Evolutionary conservation across 768 basidiomycete genomes (phyloP).

Genomic region (Mycena capillaripes): DNA sequence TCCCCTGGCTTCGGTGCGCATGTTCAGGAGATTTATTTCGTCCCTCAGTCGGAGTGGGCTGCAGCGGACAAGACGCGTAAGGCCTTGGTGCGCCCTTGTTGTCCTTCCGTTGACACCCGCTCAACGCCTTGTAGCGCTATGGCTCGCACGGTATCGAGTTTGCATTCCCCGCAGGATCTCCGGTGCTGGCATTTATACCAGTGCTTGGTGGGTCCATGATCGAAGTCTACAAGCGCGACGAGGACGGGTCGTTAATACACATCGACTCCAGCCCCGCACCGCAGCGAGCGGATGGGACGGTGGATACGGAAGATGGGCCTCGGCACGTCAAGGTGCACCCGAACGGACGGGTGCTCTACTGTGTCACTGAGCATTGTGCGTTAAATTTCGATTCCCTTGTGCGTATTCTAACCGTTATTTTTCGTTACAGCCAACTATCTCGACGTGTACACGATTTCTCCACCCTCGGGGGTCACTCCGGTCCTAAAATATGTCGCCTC

Average conservation of each 20-base stretch:
- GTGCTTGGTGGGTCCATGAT: slow-evolving; percentile 64
- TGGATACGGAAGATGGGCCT: slow-evolving; percentile 58
- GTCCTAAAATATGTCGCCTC: slow-evolving; percentile 40
- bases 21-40: slow-evolving; percentile 62
- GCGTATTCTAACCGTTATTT: background rate
- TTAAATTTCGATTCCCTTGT: background rate
- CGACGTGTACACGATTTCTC: slow-evolving; percentile 57
- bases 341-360: slow-evolving; percentile 64
- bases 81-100: slow-evolving; percentile 54
- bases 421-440: slow-evolving; percentile 59
- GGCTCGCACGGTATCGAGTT: slow-evolving; percentile 69
- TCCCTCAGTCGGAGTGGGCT: slow-evolving; percentile 57
- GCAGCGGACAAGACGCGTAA: slow-evolving; percentile 64
- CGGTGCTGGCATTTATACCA: slow-evolving; percentile 60
- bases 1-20: slow-evolving; percentile 59
- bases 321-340: slow-evolving; percentile 68
- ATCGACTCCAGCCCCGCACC: slow-evolving; percentile 56
- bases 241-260: slow-evolving; percentile 52
- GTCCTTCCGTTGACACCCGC: background rate
- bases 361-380: slow-evolving; percentile 67
- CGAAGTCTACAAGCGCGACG: slow-evolving; percentile 57
- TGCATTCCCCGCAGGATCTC: slow-evolving; percentile 40
- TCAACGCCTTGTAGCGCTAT: slow-evolving; percentile 51
- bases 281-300: slow-evolving; percentile 41
- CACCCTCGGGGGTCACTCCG: slow-evolving; percentile 10